Percentiles rank a stretch among this genome's conserved stretches.
Evolutionary conservation across 306 rosid genomes (phyloP).

Genomic region (Fragaria nilgerrensis): DNA sequence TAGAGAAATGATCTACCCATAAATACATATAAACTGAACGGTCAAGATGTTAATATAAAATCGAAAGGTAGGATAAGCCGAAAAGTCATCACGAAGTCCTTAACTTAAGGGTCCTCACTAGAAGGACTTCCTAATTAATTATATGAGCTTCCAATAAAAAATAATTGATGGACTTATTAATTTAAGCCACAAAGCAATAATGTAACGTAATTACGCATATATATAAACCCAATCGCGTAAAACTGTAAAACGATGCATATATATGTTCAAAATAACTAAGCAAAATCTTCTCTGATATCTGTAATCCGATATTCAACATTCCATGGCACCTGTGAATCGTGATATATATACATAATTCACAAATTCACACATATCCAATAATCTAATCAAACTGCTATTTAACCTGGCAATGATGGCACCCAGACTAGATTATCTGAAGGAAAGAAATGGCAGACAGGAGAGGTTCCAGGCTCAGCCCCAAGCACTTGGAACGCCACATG

Average conservation of each 20-base stretch:
- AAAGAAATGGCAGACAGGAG: slow-evolving; percentile 77
- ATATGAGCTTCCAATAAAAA: too few species aligned
- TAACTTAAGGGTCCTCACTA: too few species aligned
- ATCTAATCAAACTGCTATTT: not conserved
- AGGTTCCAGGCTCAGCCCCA: slow-evolving; percentile 45
- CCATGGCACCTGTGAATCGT: too few species aligned
- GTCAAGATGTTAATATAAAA: too few species aligned
- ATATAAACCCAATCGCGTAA: not conserved
- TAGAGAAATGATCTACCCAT: too few species aligned
- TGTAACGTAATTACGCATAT: not conserved
- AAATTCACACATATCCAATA: not conserved
- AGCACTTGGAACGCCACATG: slow-evolving; percentile 61
- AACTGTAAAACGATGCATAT: not conserved
- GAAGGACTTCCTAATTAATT: too few species aligned
- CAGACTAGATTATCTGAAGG: slow-evolving; percentile 59
- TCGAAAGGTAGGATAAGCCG: too few species aligned
- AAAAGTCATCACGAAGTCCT: too few species aligned
- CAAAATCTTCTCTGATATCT: not conserved
- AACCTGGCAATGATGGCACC: slow-evolving; percentile 38
- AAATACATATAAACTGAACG: too few species aligned
- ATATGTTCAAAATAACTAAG: not conserved
- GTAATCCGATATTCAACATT: not conserved
- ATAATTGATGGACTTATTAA: too few species aligned
- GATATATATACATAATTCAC: too few species aligned
- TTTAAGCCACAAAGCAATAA: too few species aligned